Conservation (phyloP, 495 filamentous ascomycete species). For the Glonium stellatum region DNA sequence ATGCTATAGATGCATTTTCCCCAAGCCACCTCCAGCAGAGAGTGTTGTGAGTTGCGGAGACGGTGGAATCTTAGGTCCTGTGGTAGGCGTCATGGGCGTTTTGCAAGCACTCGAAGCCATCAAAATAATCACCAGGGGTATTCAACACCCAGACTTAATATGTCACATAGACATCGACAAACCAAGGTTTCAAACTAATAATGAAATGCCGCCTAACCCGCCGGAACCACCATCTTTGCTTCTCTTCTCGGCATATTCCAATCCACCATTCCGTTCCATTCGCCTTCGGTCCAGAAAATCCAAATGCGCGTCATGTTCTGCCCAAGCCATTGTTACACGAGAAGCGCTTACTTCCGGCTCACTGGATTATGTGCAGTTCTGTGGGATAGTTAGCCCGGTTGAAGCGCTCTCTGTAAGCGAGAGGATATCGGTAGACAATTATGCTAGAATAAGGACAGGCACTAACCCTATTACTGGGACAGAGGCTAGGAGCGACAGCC, state of each 20-base stretch:
- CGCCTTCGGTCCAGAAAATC: conserved; percentile 58
- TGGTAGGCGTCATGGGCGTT: conserved; percentile 91
- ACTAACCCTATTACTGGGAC: conserved; percentile 17
- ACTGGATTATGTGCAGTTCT: conserved; percentile 75
- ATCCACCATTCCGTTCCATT: conserved; percentile 65
- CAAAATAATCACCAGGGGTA: conserved; percentile 57
- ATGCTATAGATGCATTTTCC: conserved; percentile 92
- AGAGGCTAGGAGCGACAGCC: conserved; percentile 25
- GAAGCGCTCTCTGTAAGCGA: conserved; percentile 51
- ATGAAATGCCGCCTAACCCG: neutral
- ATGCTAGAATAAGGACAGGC: conserved; percentile 24
- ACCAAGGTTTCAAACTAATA: neutral
- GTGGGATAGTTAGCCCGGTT: conserved; percentile 49
- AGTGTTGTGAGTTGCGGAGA: conserved; percentile 79
- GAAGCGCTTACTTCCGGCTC: conserved; percentile 55
- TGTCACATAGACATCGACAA: neutral
- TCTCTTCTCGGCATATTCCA: conserved; percentile 65
- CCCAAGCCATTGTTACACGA: conserved; percentile 51
- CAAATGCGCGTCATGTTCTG: conserved; percentile 70
- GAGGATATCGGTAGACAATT: conserved; percentile 55
- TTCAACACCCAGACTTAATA: neutral
- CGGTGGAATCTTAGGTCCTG: conserved; percentile 83
- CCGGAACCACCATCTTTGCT: conserved; percentile 46
- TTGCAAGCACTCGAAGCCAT: conserved; percentile 85
- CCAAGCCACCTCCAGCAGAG: conserved; percentile 72